Evolutionary conservation across 140 eudicot genomes (phyloP).

Genomic region (Flaveria floridana): DNA sequence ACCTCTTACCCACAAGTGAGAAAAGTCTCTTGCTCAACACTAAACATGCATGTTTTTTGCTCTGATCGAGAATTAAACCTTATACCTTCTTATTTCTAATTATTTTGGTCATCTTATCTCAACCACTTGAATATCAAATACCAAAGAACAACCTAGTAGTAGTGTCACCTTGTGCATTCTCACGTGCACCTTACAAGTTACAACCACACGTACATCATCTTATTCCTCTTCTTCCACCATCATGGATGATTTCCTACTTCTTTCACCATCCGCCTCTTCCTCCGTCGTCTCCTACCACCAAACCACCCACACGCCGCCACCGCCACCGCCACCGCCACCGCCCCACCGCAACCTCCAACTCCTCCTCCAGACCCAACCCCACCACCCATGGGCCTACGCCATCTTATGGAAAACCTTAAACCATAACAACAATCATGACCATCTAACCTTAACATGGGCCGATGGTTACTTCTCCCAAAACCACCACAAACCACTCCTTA

Average conservation of each 20-base stretch:
- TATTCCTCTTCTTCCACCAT: not conserved
- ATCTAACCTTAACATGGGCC: not conserved
- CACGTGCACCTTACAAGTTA: not conserved
- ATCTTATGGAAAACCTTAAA: constrained; percentile 12
- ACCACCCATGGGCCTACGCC: constrained; percentile 26
- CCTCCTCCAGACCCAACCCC: constrained; percentile 22
- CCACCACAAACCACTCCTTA: not conserved
- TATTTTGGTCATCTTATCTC: too few species aligned
- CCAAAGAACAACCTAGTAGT: too few species aligned
- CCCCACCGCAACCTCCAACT: not conserved
- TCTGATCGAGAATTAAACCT: too few species aligned
- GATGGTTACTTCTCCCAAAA: constrained; percentile 16
- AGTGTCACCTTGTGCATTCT: too few species aligned
- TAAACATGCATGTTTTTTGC: too few species aligned
- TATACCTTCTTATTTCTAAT: too few species aligned
- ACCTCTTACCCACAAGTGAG: too few species aligned
- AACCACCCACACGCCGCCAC: constrained; percentile 19
- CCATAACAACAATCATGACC: constrained; percentile 1
- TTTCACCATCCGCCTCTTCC: constrained; percentile 8
- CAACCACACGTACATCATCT: not conserved
- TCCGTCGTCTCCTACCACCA: not conserved
- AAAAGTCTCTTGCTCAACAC: too few species aligned
- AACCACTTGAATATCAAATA: too few species aligned
- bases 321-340: constrained; percentile 20
- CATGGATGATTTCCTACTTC: constrained; percentile 10